Evolutionary conservation across 78 protist genomes (phyloP), one percentile per base, ranked within the genome.

Genomic region (Bodo saltans): DNA sequence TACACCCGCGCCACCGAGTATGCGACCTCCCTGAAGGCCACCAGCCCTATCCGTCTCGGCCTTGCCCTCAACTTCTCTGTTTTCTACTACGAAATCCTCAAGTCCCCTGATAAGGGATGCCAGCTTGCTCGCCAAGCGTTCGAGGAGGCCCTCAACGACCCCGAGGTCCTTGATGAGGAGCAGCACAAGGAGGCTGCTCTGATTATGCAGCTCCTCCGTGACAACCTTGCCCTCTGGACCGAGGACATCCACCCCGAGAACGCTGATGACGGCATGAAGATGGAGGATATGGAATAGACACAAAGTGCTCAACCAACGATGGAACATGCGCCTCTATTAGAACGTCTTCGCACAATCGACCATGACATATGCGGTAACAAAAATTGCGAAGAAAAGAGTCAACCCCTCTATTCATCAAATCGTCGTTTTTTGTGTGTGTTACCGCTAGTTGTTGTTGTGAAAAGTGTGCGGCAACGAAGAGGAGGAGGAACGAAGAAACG

Each of bases 191-290:
- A 89, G 35, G 70, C 92, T 52, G 85, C 92, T 3, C 52, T 85
- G 41, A 89, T 89, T 80, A 84, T 89, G 88, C 89, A 85, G 72
- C 85, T 89, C 72, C 76, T 89, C 83, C 79, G 92, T 32, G 92
- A 89, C 52, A 89, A 89, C 83, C 85, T 89, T 29, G 75, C 88
- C 72, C 67, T 84, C 52, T 88, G 90, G 90, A 84, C 83, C 3
- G 26, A 81, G 33, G 26, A 86, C 32, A 27, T 40, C 52, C 30
- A 80, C n/a, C n/a, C n/a, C n/a, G n/a, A n/a, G n/a, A n/a, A n/a
- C n/a, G n/a, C n/a, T n/a, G n/a, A n/a, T n/a, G n/a, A n/a, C n/a
- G n/a, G n/a, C n/a, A n/a, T n/a, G n/a, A n/a, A n/a, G n/a, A n/a
- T n/a, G n/a, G n/a, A n/a, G n/a, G n/a, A n/a, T n/a, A n/a, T n/a